Conservation (phyloP, 306 rosid genomes). For the Abrus precatorius region DNA sequence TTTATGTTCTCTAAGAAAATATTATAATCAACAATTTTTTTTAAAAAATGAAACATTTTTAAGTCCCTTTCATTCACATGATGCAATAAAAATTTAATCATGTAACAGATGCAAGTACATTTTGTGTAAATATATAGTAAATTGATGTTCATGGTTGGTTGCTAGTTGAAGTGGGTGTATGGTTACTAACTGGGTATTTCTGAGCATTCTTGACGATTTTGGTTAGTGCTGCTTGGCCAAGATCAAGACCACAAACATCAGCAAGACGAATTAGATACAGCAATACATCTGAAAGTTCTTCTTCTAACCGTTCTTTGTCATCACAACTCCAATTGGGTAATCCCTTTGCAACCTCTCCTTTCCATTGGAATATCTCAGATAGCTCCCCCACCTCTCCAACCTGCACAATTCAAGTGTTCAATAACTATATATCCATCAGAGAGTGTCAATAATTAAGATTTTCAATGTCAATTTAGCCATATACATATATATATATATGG, state of each 20-base stretch:
- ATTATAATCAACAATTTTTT: no score
- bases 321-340: slow-evolving; percentile 76
- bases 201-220: slow-evolving; percentile 74
- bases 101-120: no score
- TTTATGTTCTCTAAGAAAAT: no score
- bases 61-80: no score
- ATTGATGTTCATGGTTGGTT: slow-evolving; percentile 3
- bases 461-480: neutral
- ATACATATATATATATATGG: neutral
- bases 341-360: slow-evolving; percentile 86
- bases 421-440: neutral
- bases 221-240: slow-evolving; percentile 78
- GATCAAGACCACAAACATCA: slow-evolving; percentile 81
- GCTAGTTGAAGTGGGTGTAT: slow-evolving; percentile 47
- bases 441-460: no score
- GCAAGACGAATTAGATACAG: slow-evolving; percentile 77
- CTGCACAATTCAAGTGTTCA: slow-evolving; percentile 46
- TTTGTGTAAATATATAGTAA: no score
- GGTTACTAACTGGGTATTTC: slow-evolving; percentile 64
- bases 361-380: slow-evolving; percentile 87
- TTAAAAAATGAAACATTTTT: no score
- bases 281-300: slow-evolving; percentile 83
- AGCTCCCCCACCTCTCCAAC: slow-evolving; percentile 89
- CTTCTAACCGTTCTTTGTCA: slow-evolving; percentile 79
- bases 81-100: no score